These are phyloP conservation scores for Rhinocladiella similis DNA, from an alignment of 2,329 filamentous ascomycete species.

Conservation along the genomic window DNA sequence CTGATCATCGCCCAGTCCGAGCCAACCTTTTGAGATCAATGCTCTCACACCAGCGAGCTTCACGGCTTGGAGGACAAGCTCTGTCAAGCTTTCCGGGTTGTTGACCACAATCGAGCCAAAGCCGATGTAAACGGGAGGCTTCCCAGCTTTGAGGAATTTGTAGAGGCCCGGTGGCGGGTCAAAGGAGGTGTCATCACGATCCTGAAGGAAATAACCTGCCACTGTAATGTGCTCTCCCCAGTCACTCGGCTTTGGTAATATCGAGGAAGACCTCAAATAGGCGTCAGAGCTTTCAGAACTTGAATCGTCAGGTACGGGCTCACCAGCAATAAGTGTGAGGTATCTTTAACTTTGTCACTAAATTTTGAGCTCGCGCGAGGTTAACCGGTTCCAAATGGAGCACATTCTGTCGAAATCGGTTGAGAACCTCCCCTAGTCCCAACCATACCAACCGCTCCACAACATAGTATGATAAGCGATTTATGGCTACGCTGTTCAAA, in stretches of 20 bases:
- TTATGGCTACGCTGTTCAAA: slow-evolving; percentile 37
- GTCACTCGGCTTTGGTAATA: slow-evolving; percentile 43
- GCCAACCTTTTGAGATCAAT: slow-evolving; percentile 57
- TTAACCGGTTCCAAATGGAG: slow-evolving; percentile 43
- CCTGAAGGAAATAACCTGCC: slow-evolving; percentile 46
- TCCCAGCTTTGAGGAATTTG: slow-evolving; percentile 47
- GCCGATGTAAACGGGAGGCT: slow-evolving; percentile 55
- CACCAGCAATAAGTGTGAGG: slow-evolving; percentile 48
- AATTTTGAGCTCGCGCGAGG: slow-evolving; percentile 37
- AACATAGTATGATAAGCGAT: slow-evolving; percentile 48
- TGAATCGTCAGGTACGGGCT: not conserved
- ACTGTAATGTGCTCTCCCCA: slow-evolving; percentile 41
- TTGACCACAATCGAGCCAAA: slow-evolving; percentile 59
- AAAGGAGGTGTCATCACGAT: slow-evolving; percentile 30
- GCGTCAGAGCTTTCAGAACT: not conserved
- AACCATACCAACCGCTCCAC: slow-evolving; percentile 55
- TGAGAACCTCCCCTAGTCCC: slow-evolving; percentile 49
- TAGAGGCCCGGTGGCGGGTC: slow-evolving; percentile 41
- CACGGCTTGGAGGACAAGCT: slow-evolving; percentile 50
- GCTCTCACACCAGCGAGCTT: slow-evolving; percentile 49
- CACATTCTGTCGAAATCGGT: slow-evolving; percentile 39
- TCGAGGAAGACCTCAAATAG: slow-evolving; percentile 32
- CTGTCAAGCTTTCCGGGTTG: slow-evolving; percentile 46
- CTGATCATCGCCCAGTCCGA: slow-evolving; percentile 32
- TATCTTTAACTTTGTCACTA: slow-evolving; percentile 38